These are phyloP conservation scores for Eleusine coracana DNA, from an alignment of 176 grass and related monocot genomes.

Conservation along the genomic window DNA sequence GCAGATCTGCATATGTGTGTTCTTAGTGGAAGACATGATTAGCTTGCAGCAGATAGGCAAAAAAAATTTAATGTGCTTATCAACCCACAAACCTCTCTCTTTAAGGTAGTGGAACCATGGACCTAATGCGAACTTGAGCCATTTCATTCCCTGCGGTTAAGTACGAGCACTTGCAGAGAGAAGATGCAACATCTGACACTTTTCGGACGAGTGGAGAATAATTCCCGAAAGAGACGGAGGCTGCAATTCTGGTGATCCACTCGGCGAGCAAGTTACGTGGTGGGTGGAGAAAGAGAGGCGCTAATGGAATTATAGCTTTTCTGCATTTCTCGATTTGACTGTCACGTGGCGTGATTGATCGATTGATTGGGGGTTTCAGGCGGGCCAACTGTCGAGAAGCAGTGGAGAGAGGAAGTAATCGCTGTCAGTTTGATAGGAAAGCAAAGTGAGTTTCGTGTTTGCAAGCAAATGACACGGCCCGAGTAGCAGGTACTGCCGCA, in stretches of 20 bases:
- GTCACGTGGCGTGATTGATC: conserved; percentile 8
- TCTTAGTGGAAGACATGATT: conserved; percentile 32
- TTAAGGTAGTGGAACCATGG: neutral
- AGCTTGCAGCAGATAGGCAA: conserved; percentile 33
- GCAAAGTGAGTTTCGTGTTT: neutral
- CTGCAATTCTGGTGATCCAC: conserved; percentile 27
- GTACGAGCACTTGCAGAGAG: neutral
- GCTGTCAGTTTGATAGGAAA: neutral
- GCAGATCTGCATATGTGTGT: conserved; percentile 3
- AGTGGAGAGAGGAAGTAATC: neutral
- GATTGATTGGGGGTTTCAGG: neutral
- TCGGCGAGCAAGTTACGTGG: conserved; percentile 36
- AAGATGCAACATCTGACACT: neutral
- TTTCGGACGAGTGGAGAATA: conserved; percentile 26
- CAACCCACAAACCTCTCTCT: neutral
- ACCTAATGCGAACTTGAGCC: conserved; percentile 18
- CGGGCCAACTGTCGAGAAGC: conserved; percentile 4
- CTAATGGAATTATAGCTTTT: neutral
- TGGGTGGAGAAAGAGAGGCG: neutral
- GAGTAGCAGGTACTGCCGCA: neutral
- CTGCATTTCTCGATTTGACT: neutral
- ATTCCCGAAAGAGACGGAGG: neutral
- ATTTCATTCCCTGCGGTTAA: neutral
- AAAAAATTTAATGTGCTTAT: neutral
- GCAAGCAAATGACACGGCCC: neutral